Evolutionary conservation across 2,329 filamentous ascomycete genomes (phyloP), one percentile per base, ranked within the genome.

Genomic region (Fusarium hostae): DNA sequence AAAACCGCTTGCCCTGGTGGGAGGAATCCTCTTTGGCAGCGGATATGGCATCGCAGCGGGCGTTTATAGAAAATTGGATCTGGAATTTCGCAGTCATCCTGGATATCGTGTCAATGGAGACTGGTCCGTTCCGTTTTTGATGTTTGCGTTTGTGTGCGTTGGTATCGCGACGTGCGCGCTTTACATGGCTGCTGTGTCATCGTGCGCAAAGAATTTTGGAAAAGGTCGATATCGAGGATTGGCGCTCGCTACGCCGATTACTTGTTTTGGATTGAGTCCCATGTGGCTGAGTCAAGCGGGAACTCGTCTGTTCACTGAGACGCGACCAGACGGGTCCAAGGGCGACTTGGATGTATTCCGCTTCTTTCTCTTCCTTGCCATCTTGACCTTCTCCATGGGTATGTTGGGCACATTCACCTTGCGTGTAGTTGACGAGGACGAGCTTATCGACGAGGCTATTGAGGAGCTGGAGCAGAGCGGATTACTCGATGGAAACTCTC

Each of bases 121-220:
- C 61, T 92, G 90, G 88, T 91, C 94, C 0, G 94, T 97, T 75
- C 88, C 88, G 72, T 85, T 92, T 74, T 97, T 99, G 95, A 84
- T 98, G 9, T 79, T 94, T 59, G 91, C 94, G 2, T 99, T 98
- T 80, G 86, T 95, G 50, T 87, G 88, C 56, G 90, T 99, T 63
- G 96, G 96, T 3, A 87, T 91, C 69, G 95, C 90, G 9, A 98
- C 95, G 1, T 93, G 92, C 72, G 90, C 89, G 80, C 94, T 98
- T 90, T 99, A 98, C 81, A 86, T 98, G 61, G 89, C 91, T 55
- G 92, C 94, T 4, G 92, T 99, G n/a, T 95, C 95, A 10, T 97
- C 95, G 0, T 97, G 94, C 78, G 96, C 96, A 39, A 99, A 99
- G 89, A 99, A 98, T 83, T 99, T 98, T 82, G 95, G 95, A 52